phyloP scores from a whole-genome alignment of 1,284 basidiomycete species.

The Cryptococcus sp. region DNA sequence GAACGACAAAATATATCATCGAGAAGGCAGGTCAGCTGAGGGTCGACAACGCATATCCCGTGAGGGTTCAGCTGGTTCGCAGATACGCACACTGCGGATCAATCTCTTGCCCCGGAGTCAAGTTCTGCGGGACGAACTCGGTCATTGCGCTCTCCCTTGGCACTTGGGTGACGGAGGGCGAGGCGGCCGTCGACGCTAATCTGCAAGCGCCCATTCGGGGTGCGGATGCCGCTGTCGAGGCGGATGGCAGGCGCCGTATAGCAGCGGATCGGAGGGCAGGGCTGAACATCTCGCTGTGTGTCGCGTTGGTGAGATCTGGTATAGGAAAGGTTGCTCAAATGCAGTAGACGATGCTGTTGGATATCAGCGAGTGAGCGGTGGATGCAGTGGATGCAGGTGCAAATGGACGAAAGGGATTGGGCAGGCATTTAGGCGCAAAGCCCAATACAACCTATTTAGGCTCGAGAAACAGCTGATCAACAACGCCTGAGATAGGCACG shows the following conservation, averaged over 20 bases:
- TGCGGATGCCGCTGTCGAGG: background rate
- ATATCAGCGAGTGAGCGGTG: background rate
- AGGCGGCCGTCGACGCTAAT: slow-evolving; percentile 12
- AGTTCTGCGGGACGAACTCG: slow-evolving; percentile 9
- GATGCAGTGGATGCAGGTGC: background rate
- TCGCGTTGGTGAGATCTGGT: background rate
- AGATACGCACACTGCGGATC: slow-evolving; percentile 49
- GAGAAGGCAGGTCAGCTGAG: no score
- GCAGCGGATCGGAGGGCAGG: slow-evolving; percentile 19
- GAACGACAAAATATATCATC: no score
- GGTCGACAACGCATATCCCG: no score
- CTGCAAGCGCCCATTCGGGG: slow-evolving; percentile 9
- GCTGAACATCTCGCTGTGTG: slow-evolving; percentile 32
- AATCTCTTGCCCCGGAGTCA: slow-evolving; percentile 43
- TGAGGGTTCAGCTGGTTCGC: no score
- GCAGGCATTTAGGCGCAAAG: background rate
- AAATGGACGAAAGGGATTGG: slow-evolving; percentile 2
- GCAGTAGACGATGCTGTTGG: background rate
- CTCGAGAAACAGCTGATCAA: background rate
- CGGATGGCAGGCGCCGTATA: no score
- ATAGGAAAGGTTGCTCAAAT: background rate
- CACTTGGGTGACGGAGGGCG: slow-evolving; percentile 21
- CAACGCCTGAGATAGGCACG: no score
- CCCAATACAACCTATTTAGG: background rate
- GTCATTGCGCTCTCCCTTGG: slow-evolving; percentile 12